Evolutionary conservation across 495 filamentous ascomycete genomes (phyloP).

Genomic region (Hyaloscypha finlandica): DNA sequence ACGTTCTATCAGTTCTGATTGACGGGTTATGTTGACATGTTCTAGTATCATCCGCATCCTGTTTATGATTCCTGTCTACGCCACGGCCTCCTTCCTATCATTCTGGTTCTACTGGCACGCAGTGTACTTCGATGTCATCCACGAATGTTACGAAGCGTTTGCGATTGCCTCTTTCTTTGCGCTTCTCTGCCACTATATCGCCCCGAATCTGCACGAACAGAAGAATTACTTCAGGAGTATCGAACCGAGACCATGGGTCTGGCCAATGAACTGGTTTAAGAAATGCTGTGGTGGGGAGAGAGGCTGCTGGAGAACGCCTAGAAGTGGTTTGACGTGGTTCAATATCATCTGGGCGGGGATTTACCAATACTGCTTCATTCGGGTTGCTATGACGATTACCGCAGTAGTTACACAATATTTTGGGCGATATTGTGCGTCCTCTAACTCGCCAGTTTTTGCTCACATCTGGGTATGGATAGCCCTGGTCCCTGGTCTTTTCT

Average conservation of each 20-base stretch:
- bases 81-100: slow-evolving; percentile 74
- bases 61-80: slow-evolving; percentile 87
- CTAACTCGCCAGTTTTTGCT: slow-evolving; percentile 73
- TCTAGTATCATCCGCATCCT: slow-evolving; percentile 80
- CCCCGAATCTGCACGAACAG: slow-evolving; percentile 76
- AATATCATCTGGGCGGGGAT: slow-evolving; percentile 87
- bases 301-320: slow-evolving; percentile 71
- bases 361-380: slow-evolving; percentile 89
- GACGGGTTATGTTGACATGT: slow-evolving; percentile 8
- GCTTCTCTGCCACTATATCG: slow-evolving; percentile 83
- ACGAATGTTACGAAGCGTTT: slow-evolving; percentile 91
- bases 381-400: slow-evolving; percentile 80
- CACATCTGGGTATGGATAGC: slow-evolving; percentile 73
- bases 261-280: slow-evolving; percentile 69
- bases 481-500: background rate
- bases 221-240: slow-evolving; percentile 84
- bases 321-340: slow-evolving; percentile 90
- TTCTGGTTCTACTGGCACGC: slow-evolving; percentile 78
- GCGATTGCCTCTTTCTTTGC: slow-evolving; percentile 90
- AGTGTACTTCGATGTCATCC: slow-evolving; percentile 79
- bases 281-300: slow-evolving; percentile 66
- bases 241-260: slow-evolving; percentile 71
- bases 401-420: slow-evolving; percentile 71
- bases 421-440: slow-evolving; percentile 75
- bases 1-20: slow-evolving; percentile 4